Percentiles rank a stretch among this genome's conserved stretches.
These are phyloP conservation scores for Paracamarosporium sp. DNA, from an alignment of 2,329 filamentous ascomycete species.

Conservation along the genomic window DNA sequence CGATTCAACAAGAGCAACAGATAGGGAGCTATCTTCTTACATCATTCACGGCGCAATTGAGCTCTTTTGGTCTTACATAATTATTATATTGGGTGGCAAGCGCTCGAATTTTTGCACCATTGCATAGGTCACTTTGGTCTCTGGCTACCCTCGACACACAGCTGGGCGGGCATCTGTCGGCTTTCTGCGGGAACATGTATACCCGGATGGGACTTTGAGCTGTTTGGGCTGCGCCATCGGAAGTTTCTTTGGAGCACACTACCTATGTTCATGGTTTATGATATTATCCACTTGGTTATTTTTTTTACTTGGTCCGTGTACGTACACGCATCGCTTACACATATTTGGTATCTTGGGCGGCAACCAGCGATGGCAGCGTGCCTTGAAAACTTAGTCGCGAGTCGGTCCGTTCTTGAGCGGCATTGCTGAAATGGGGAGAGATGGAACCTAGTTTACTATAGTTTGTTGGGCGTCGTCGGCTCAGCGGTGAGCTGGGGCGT, in stretches of 20 bases:
- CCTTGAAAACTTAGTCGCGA: too few relatives aligned
- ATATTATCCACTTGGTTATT: background rate
- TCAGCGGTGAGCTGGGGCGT: too few relatives aligned
- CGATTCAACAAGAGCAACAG: constrained; percentile 5
- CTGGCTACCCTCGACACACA: background rate
- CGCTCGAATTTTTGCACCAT: constrained; percentile 16
- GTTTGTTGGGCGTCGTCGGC: background rate
- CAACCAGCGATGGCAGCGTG: background rate
- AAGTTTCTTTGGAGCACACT: background rate
- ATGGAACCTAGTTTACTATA: too few relatives aligned
- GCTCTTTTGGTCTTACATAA: constrained; percentile 1
- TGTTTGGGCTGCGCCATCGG: background rate
- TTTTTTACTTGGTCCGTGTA: background rate
- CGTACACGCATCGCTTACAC: background rate
- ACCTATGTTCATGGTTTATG: background rate
- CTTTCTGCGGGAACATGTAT: constrained; percentile 9
- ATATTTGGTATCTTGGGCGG: background rate
- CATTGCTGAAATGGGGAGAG: too few relatives aligned
- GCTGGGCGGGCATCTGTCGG: constrained; percentile 9
- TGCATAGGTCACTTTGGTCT: constrained; percentile 5
- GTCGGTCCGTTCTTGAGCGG: background rate
- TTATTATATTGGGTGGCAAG: constrained; percentile 23
- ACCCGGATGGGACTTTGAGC: constrained; percentile 4
- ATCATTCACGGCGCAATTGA: constrained; percentile 3
- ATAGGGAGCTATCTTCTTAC: constrained; percentile 2